Base-by-base conservation (phyloP, 495 filamentous ascomycete genomes). In the Tuber calosporum region DNA sequence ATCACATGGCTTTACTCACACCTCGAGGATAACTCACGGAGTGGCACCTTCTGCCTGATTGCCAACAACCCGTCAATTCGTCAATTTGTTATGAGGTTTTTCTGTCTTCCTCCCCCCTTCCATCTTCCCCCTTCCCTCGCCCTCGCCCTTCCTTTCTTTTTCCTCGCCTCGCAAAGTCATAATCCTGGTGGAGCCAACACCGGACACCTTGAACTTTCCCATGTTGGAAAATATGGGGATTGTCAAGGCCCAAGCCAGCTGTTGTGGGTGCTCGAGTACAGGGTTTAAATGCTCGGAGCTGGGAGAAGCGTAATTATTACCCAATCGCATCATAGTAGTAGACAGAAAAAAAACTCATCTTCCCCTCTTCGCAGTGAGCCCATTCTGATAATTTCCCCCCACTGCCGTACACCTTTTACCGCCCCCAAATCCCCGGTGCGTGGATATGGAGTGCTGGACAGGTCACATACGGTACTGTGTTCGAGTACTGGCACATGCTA, bases 391-490 rank as follows among this genome's bases (percentile, higher is more conserved):
- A 30, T 19, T 34, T 13, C 48, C 26, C 48, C 48, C 48, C n/a
- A 4, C 17, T n/a, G 22, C 19, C 2, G 48, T 11, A 48, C 43
- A 30, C 11, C 3, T 62, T 26, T 30, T 30, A 30, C n/a, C 9
- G 48, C 48, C 3, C 48, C 58, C 70, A 70, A 66, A n/a, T n/a
- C 3, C 48, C 58, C 70, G 67, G 53, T 68, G 71, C 72, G 72
- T 74, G 74, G 68, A 69, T 71, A 41, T 71, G 68, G 72, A 73
- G 62, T 76, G 72, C 69, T 74, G 72, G 72, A 73, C 58, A 76
- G 72, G 72, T 74, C 68, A 71, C 74, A 70, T 48, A 71, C 68
- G 8, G 39, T n/a, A n/a, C n/a, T n/a, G n/a, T n/a, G n/a, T n/a
- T n/a, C n/a, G n/a, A n/a, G n/a, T n/a, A n/a, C n/a, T n/a, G n/a